Evolutionary conservation across 805 yeast genomes (phyloP), one percentile per base, ranked within the genome.

Genomic region (Diddensiella santjacobensis): DNA sequence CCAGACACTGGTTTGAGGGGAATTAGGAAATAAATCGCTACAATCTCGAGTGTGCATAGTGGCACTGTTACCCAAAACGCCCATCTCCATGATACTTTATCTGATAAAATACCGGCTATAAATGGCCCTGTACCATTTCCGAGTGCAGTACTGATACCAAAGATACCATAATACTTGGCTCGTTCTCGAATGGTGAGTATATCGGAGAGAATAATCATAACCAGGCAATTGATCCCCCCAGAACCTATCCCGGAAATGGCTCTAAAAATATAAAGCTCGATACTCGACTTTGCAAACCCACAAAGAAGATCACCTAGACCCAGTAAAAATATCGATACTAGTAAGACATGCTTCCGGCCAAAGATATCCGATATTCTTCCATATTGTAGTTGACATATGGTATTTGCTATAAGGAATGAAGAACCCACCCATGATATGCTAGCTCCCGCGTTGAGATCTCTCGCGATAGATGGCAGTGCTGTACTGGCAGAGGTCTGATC

Each of bases 341-440:
- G 52, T 44, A 79, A 58, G 5, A 77, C 68, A 40, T 57, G 55
- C 50, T 77, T 78, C 40, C 83, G 59, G 6, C 79, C 79, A 58
- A 78, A 75, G 5, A 79, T 76, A 58, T 79, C 84, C 1, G 80
- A 71, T 22, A 77, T 58, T 26, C 84, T 63, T 1, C 84, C 84
- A 42, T 74, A 70, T 8, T 78, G 58, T 3, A 77, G 76, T 55
- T 78, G 82, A 52, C 77, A 75, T 3, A 71, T 70, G 41, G 79
- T 70, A 44, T 72, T 72, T 3, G 81, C 78, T 44, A 79, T 71
- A 23, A 77, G 61, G 13, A 73, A 61, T 2, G 81, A 73, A 0
- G 83, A 74, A 11, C 81, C 81, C 0, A 80, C 81, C 84, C 84
- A 79, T 41, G 78, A 71, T 39, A 79, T 75, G 1, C 80, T 71